Percentiles rank a stretch among this genome's conserved stretches.
Evolutionary conservation across 495 filamentous ascomycete genomes (phyloP).

Genomic region (Friedmanniomyces endolithicus): DNA sequence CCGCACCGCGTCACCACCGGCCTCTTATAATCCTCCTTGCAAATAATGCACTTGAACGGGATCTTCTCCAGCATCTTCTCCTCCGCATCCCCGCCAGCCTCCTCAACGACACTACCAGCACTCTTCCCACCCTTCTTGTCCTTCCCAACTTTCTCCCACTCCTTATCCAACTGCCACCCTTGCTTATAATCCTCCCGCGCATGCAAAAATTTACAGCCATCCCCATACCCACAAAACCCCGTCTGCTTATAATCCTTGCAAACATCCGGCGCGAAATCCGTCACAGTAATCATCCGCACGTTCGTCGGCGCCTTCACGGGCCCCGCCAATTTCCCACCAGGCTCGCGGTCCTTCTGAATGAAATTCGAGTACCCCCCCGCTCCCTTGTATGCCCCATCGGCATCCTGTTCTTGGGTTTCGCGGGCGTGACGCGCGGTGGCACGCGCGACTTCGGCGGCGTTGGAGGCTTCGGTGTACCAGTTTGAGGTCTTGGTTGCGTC

Average conservation of each 20-base stretch:
- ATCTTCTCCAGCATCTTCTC: slow-evolving; percentile 73
- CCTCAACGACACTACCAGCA: too few species aligned
- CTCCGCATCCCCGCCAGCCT: slow-evolving; percentile 48
- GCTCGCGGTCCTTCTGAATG: slow-evolving; percentile 68
- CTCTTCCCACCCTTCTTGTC: slow-evolving; percentile 50
- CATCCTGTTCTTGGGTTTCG: slow-evolving; percentile 18
- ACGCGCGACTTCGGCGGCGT: slow-evolving; percentile 44
- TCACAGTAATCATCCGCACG: slow-evolving; percentile 78
- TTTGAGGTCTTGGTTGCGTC: slow-evolving; percentile 90
- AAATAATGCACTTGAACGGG: slow-evolving; percentile 92
- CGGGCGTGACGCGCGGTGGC: slow-evolving; percentile 34
- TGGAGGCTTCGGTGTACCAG: slow-evolving; percentile 67
- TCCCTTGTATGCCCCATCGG: slow-evolving; percentile 65
- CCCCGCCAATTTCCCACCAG: slow-evolving; percentile 40
- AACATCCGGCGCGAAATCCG: slow-evolving; percentile 84
- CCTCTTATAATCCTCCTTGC: slow-evolving; percentile 63
- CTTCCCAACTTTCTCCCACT: slow-evolving; percentile 80
- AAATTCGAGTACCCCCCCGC: slow-evolving; percentile 58
- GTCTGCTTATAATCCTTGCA: slow-evolving; percentile 94
- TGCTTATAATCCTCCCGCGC: slow-evolving; percentile 77
- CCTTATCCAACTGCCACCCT: slow-evolving; percentile 88
- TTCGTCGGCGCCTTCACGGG: slow-evolving; percentile 84
- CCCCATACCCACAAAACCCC: slow-evolving; percentile 70
- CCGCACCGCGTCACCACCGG: slow-evolving; percentile 86
- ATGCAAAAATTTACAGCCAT: slow-evolving; percentile 81